These are phyloP conservation scores for Sequoiadendron giganteum DNA, from an alignment of 75 land plant genomes.

Conservation along the genomic window DNA sequence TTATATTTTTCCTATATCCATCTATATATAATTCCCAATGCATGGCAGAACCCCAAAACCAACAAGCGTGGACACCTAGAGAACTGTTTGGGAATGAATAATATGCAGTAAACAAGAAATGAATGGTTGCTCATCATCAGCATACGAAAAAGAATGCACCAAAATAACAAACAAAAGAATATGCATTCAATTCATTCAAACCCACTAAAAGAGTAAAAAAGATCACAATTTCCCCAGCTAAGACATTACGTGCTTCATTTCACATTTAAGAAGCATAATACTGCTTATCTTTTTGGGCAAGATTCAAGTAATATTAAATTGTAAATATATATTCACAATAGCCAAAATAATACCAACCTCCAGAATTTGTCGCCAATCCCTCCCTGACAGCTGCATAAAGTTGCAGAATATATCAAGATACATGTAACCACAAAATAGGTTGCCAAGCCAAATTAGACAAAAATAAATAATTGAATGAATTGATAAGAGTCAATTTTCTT, in stretches of 20 bases:
- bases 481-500: background rate
- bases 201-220: background rate
- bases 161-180: background rate
- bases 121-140: background rate
- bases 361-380: slow-evolving; percentile 74
- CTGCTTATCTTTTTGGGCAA: background rate
- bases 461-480: background rate
- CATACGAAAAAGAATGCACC: background rate
- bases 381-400: slow-evolving; percentile 70
- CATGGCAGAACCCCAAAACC: no score
- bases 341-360: slow-evolving; percentile 58
- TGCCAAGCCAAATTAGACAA: slow-evolving; percentile 1
- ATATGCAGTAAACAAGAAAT: background rate
- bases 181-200: background rate
- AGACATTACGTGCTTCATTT: background rate
- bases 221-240: background rate
- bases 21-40: no score
- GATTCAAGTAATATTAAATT: background rate
- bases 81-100: background rate
- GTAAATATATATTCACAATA: background rate
- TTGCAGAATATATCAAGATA: slow-evolving; percentile 12
- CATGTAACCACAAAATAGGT: slow-evolving; percentile 5
- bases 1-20: background rate
- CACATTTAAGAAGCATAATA: background rate
- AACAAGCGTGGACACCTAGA: background rate